phyloP scores from a whole-genome alignment of 2,329 filamentous ascomycete genomes.

The Rutstroemia sp. region DNA sequence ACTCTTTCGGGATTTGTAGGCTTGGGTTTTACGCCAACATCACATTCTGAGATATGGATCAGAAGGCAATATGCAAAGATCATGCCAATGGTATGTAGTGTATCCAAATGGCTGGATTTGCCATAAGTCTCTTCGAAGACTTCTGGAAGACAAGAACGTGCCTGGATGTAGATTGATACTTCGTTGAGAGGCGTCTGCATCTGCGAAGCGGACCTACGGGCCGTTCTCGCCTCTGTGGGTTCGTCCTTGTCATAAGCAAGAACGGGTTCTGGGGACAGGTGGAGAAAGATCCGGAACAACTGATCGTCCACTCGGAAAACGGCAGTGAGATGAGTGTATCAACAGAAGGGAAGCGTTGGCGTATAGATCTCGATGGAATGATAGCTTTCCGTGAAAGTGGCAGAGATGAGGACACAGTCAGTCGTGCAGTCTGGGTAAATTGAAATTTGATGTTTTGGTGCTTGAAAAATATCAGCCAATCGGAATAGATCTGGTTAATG shows the following conservation, averaged over 20 bases:
- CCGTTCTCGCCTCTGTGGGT: constrained; percentile 12
- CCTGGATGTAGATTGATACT: neutral
- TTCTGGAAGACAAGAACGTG: neutral
- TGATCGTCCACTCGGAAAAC: neutral
- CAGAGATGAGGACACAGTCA: no score
- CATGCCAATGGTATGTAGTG: neutral
- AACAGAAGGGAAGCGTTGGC: neutral
- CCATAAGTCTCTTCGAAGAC: neutral
- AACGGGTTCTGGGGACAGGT: neutral
- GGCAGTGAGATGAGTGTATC: neutral
- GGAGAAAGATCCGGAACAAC: constrained; percentile 1
- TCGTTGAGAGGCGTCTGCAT: neutral
- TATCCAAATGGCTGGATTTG: neutral
- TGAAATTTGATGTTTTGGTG: no score
- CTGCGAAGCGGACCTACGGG: constrained; percentile 10
- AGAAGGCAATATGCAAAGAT: neutral
- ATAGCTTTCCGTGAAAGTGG: neutral
- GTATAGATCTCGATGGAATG: neutral
- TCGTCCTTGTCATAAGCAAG: neutral
- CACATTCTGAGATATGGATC: neutral
- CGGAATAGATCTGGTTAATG: no score
- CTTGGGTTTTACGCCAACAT: neutral
- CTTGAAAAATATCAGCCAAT: neutral
- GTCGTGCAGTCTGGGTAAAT: no score
- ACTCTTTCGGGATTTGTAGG: neutral